phyloP scores from a whole-genome alignment of 23 red algal species.

The Cyanidium caldarium region DNA sequence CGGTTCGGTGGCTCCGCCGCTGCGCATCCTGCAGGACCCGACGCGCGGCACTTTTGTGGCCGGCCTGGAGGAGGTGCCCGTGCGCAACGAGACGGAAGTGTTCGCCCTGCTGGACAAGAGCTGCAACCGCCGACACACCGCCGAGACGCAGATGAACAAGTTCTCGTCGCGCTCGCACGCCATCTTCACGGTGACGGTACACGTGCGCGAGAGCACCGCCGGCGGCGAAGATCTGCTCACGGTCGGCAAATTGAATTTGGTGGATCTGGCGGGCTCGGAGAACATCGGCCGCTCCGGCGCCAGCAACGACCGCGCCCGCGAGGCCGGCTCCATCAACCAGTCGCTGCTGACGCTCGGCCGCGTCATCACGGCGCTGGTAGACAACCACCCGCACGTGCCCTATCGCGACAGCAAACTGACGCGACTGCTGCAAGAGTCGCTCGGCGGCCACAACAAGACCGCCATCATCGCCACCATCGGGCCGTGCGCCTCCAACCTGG shows the following conservation, averaged over 20 bases:
- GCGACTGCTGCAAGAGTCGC: constrained; percentile 82
- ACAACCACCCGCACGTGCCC: constrained; percentile 77
- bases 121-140: constrained; percentile 48
- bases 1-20: not conserved
- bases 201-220: constrained; percentile 65
- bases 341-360: constrained; percentile 79
- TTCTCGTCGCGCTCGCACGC: constrained; percentile 95
- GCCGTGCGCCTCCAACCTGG: constrained; percentile 32
- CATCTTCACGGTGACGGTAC: constrained; percentile 82
- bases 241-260: constrained; percentile 97
- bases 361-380: constrained; percentile 92
- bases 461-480: constrained; percentile 87
- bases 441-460: constrained; percentile 92
- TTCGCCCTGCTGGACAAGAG: constrained; percentile 69
- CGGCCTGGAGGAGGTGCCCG: constrained; percentile 70
- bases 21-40: constrained; percentile 83
- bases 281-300: constrained; percentile 59
- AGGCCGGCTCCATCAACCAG: constrained; percentile 98
- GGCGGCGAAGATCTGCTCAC: constrained; percentile 88
- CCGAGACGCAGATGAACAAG: constrained; percentile 89
- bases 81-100: constrained; percentile 60
- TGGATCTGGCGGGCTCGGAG: constrained; percentile 94
- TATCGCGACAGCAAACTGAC: constrained; percentile 95
- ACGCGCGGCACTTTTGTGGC: constrained; percentile 77
- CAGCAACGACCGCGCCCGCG: constrained; percentile 56